Conservation (phyloP, 2,329 filamentous ascomycete species). For the Cladosporium halotolerans region DNA sequence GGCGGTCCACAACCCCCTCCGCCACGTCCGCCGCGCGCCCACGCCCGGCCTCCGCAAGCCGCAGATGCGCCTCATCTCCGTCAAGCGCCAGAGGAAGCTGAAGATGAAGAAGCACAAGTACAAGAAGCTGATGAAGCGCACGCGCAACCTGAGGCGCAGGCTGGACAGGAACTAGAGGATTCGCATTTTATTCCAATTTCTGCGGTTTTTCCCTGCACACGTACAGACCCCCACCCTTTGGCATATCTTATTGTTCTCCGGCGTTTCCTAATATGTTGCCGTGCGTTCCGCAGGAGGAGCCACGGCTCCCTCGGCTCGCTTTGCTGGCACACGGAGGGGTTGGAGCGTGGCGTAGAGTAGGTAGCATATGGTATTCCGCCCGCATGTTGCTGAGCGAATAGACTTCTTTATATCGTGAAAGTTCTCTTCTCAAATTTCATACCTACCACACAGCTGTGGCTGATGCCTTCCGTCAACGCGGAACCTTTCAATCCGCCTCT, state of each 20-base stretch:
- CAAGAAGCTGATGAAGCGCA: constrained; percentile 96
- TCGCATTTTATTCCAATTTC: background rate
- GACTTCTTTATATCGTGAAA: background rate
- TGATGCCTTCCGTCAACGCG: no score
- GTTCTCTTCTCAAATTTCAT: no score
- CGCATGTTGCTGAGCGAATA: constrained; percentile 4
- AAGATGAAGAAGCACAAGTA: constrained; percentile 99
- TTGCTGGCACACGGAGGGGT: background rate
- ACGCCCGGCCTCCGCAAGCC: constrained; percentile 20
- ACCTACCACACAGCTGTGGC: no score
- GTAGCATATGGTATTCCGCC: constrained; percentile 3
- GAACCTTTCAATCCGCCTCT: no score
- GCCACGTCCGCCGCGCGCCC: constrained; percentile 16
- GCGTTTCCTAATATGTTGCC: background rate
- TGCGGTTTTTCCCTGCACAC: background rate
- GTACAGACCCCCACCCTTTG: background rate
- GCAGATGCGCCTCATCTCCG: constrained; percentile 75
- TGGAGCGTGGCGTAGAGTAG: constrained; percentile 10
- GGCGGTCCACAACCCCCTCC: constrained; percentile 3
- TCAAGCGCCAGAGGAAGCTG: constrained; percentile 83
- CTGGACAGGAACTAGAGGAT: constrained; percentile 43
- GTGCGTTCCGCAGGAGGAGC: background rate
- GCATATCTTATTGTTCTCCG: background rate
- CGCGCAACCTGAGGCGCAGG: constrained; percentile 80
- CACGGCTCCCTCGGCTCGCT: background rate